phyloP scores from a whole-genome alignment of 2,329 filamentous ascomycete species.

The Aspergillus pseudoviridinutans region DNA sequence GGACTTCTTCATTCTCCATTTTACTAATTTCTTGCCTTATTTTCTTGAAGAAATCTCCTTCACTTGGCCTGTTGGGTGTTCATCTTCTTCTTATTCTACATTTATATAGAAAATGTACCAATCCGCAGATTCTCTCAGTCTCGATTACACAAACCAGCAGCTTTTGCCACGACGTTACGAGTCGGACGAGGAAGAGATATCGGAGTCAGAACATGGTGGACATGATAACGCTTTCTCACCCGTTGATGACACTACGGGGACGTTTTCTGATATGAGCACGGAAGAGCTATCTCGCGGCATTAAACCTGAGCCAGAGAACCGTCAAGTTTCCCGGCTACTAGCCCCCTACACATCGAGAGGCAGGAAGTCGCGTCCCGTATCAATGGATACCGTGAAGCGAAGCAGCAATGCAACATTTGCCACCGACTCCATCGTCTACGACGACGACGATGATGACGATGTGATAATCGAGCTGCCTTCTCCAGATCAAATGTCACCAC shows the following conservation, averaged over 20 bases:
- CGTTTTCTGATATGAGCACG: constrained; percentile 28
- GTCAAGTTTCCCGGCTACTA: constrained; percentile 13
- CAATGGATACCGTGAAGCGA: constrained; percentile 34
- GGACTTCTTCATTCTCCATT: not conserved
- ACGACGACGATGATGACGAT: constrained; percentile 24
- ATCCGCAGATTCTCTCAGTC: constrained; percentile 20
- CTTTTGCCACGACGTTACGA: constrained; percentile 33
- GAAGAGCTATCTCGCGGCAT: constrained; percentile 25
- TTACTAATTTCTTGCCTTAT: not conserved
- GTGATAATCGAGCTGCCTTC: constrained; percentile 32
- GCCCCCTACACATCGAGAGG: constrained; percentile 16
- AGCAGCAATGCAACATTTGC: constrained; percentile 28
- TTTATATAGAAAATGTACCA: constrained; percentile 25
- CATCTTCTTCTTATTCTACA: not conserved
- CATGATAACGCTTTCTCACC: constrained; percentile 32
- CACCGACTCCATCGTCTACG: constrained; percentile 29
- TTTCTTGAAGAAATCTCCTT: not conserved
- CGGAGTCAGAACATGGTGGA: constrained; percentile 32
- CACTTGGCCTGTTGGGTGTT: constrained; percentile 1
- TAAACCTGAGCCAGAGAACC: constrained; percentile 21
- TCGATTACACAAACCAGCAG: constrained; percentile 29
- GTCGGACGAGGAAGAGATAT: constrained; percentile 37
- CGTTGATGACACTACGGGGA: constrained; percentile 18
- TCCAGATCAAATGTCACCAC: constrained; percentile 22
- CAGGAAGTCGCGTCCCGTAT: constrained; percentile 30